Base-by-base conservation (phyloP, 169 alveolate genomes). In the Eimeria necatrix region DNA sequence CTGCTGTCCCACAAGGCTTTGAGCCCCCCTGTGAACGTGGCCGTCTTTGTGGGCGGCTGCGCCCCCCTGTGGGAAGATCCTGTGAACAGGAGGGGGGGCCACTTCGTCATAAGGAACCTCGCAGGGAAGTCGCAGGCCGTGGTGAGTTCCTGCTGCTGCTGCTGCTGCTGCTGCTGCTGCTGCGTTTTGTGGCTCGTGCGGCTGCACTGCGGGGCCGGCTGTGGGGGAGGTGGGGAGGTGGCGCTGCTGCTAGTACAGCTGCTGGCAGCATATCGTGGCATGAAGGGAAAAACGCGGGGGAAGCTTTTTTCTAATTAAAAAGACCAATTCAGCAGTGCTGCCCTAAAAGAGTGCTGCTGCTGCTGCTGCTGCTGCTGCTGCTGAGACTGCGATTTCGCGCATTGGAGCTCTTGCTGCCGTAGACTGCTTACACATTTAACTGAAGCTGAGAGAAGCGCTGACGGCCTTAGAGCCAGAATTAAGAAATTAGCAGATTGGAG, bases 41-140 rank as follows among this genome's bases (percentile, higher is more conserved):
- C 91, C 12, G 91, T 68, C 4, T 52, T 52, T 16, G 60, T 83
- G 2, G 91, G 91, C 14, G 91, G 91, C 91, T 83, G 91, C 60
- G 18, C 68, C 48, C 91, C 91, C n/a, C 91, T 83, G 60, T 83
- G 91, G 91, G 91, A 83, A 53, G 91, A 83, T 59, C 91, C 91
- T 4, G n/a, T 7, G n/a, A 83, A 83, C n/a, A 22, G 91, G 14
- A 24, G 78, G 7, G 91, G 91, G 46, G 91, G 91, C 8, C 91
- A 83, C 76, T 83, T 83, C 59, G 78, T 52, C n/a, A 59, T 83
- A 53, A 46, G 91, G 2, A 83, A 59, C 59, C 53, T 83, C 9
- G 59, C 91, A 18, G 91, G 91, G 4, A 52, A 52, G 41, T 16
- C 78, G 7, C 91, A 83, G 59, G 91, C 91, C 20, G 76, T 83